Evolutionary conservation across 192 early-diverging fungal genomes (phyloP).

Genomic region (Coemansia sp.): DNA sequence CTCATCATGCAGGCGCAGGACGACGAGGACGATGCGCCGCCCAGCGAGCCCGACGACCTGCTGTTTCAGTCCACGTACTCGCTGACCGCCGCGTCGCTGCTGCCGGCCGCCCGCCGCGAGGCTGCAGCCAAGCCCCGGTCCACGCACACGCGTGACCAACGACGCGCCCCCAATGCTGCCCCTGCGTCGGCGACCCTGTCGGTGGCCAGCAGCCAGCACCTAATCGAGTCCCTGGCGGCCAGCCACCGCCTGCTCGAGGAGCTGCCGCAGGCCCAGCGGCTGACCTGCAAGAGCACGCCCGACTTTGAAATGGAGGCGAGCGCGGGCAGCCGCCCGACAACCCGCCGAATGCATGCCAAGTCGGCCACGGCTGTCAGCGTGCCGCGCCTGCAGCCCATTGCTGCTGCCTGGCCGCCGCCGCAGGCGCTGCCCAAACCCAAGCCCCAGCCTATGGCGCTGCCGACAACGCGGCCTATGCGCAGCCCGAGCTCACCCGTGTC

Average conservation of each 20-base stretch:
- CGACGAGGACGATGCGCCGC: not conserved
- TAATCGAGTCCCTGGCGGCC: not conserved
- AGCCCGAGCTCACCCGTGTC: not conserved
- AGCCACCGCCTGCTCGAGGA: not conserved
- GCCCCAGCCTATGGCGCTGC: not conserved
- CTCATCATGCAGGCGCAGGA: not conserved
- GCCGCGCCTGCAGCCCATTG: slow-evolving; percentile 19
- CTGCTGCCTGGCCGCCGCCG: not conserved
- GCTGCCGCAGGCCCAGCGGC: not conserved
- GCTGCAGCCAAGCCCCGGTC: not conserved
- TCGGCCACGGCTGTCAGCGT: not conserved
- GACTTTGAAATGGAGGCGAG: not conserved
- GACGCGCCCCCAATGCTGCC: no score
- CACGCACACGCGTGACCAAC: no score
- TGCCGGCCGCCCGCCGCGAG: slow-evolving; percentile 7
- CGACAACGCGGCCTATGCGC: not conserved
- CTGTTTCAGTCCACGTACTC: slow-evolving; percentile 22
- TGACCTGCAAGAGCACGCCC: slow-evolving; percentile 8
- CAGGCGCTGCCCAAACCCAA: not conserved
- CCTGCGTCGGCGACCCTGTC: not conserved
- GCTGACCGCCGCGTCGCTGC: slow-evolving; percentile 12
- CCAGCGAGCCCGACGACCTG: not conserved
- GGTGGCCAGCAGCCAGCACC: not conserved
- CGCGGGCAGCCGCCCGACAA: not conserved
- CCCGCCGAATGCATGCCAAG: slow-evolving; percentile 1